Conservation (phyloP, 441 rosid species). For the Bocquillonia castaneifolia region DNA sequence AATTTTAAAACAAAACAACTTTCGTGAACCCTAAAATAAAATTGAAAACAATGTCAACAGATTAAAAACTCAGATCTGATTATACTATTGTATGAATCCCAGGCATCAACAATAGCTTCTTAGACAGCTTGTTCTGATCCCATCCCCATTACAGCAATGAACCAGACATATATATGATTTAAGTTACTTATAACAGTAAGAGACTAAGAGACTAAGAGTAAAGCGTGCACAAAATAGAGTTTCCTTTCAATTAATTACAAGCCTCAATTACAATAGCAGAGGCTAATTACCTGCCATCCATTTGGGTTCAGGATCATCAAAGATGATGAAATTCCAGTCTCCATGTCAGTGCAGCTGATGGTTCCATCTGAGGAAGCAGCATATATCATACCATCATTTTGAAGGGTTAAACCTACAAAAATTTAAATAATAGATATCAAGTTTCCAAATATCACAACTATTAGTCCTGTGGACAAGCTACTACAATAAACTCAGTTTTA, state of each 20-base stretch:
- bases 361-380: conserved; percentile 95
- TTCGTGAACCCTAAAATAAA: not conserved
- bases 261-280: too few species aligned
- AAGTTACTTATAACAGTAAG: not conserved
- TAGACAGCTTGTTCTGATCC: not conserved
- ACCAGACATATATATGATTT: not conserved
- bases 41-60: too few species aligned
- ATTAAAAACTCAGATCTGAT: not conserved
- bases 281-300: conserved; percentile 76
- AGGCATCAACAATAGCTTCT: not conserved
- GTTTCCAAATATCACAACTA: too few species aligned
- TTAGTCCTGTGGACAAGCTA: too few species aligned
- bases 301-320: conserved; percentile 76
- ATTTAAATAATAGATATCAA: not conserved
- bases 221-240: not conserved
- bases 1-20: not conserved
- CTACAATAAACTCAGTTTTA: too few species aligned
- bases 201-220: not conserved
- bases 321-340: conserved; percentile 77
- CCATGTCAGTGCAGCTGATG: conserved; percentile 79
- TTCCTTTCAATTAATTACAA: not conserved
- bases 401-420: conserved; percentile 62
- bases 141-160: not conserved
- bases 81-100: not conserved
- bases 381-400: conserved; percentile 68